phyloP scores from a whole-genome alignment of 2,329 filamentous ascomycete genomes.

The Diaporthe amygdali region DNA sequence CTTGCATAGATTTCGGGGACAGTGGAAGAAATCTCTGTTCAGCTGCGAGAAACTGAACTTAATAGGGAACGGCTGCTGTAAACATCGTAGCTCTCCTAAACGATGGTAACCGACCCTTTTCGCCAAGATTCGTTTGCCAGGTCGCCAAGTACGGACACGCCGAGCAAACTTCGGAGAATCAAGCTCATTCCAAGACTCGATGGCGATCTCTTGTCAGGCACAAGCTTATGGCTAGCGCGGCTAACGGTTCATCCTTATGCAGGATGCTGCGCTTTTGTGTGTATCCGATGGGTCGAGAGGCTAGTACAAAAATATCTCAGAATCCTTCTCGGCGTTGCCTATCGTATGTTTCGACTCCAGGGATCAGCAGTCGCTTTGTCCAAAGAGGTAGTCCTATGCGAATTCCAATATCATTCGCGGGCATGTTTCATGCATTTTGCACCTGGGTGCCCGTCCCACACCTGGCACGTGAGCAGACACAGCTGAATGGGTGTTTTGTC shows the following conservation, averaged over 20 bases:
- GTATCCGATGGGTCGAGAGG: not conserved
- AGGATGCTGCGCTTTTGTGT: not conserved
- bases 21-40: not conserved
- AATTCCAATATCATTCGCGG: not conserved
- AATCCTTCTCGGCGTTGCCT: not conserved
- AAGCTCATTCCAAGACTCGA: conserved; percentile 12
- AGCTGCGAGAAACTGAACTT: not conserved
- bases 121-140: not conserved
- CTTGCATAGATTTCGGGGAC: no score
- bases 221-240: not conserved
- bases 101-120: not conserved
- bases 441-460: not conserved
- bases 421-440: not conserved
- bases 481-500: not conserved
- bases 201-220: not conserved
- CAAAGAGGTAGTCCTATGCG: not conserved
- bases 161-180: not conserved
- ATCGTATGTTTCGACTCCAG: not conserved
- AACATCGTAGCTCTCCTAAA: not conserved
- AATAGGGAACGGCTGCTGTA: not conserved
- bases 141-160: not conserved
- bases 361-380: not conserved
- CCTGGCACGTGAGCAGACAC: not conserved
- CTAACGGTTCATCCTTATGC: not conserved
- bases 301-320: not conserved